These are phyloP conservation scores for Leccinum subgranulosum DNA, from an alignment of 768 basidiomycete species.

Conservation along the genomic window DNA sequence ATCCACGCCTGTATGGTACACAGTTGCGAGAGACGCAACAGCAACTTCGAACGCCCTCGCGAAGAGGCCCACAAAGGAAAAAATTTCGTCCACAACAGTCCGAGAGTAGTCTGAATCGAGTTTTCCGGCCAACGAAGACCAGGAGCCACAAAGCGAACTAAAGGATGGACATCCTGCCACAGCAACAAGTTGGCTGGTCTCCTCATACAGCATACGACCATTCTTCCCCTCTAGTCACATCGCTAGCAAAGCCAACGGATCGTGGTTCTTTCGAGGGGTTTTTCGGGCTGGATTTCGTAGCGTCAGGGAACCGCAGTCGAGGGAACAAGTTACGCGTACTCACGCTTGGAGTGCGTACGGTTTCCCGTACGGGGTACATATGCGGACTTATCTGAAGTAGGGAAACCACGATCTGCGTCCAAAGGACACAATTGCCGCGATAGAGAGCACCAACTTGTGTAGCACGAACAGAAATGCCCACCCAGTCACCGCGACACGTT, in stretches of 20 bases:
- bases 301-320: neutral
- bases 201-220: constrained; percentile 13
- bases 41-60: constrained; percentile 9
- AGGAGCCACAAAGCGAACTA: constrained; percentile 30
- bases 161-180: constrained; percentile 14
- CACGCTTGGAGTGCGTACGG: neutral
- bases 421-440: constrained; percentile 16
- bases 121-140: constrained; percentile 14
- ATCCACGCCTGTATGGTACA: neutral
- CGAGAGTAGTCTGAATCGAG: constrained; percentile 37
- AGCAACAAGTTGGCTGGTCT: constrained; percentile 1
- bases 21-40: neutral
- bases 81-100: constrained; percentile 15
- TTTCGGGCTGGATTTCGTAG: neutral
- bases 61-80: constrained; percentile 2
- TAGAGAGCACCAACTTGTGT: constrained; percentile 12
- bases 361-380: neutral
- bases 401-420: constrained; percentile 9
- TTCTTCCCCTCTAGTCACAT: neutral
- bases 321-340: neutral
- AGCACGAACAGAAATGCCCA: constrained; percentile 3
- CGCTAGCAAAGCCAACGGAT: neutral
- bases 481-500: constrained; percentile 28
- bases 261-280: neutral
- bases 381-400: neutral